A percentile compares a stretch with the other conserved stretches of the same genome.
Evolutionary conservation across 2,329 filamentous ascomycete genomes (phyloP).

Genomic region (Alternaria novae-zelandiae): DNA sequence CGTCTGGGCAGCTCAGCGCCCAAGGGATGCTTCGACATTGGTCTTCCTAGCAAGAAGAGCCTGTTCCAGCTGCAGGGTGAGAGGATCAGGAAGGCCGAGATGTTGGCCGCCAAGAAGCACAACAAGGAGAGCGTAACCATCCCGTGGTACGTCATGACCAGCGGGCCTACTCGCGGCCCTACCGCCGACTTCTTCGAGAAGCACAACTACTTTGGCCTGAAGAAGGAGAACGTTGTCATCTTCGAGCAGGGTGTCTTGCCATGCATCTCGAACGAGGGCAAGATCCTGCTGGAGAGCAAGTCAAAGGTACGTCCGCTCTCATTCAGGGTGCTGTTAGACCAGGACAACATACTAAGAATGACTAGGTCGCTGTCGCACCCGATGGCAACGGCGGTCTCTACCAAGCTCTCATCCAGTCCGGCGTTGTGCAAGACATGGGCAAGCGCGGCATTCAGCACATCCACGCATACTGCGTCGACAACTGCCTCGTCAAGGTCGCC

Average conservation of each 20-base stretch:
- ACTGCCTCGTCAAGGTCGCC: slow-evolving; percentile 98
- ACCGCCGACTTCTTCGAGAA: slow-evolving; percentile 94
- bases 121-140: slow-evolving; percentile 67
- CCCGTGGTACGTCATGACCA: slow-evolving; percentile 99
- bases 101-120: slow-evolving; percentile 75
- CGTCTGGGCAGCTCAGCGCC: slow-evolving; percentile 91
- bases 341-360: slow-evolving; percentile 19
- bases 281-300: slow-evolving; percentile 93
- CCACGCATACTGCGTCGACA: slow-evolving; percentile 98
- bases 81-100: slow-evolving; percentile 85
- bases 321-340: neutral
- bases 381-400: slow-evolving; percentile 98
- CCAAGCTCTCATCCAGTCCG: slow-evolving; percentile 81
- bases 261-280: slow-evolving; percentile 96
- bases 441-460: slow-evolving; percentile 91
- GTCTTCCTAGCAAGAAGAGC: slow-evolving; percentile 88
- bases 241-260: slow-evolving; percentile 98
- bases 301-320: slow-evolving; percentile 66
- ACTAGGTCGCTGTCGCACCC: slow-evolving; percentile 82
- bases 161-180: slow-evolving; percentile 86
- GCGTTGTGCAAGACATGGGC: slow-evolving; percentile 85
- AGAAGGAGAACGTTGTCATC: slow-evolving; percentile 83
- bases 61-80: slow-evolving; percentile 98
- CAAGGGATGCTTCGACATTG: slow-evolving; percentile 98
- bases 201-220: slow-evolving; percentile 88